Evolutionary conservation across 345 rosid genomes (phyloP).

Genomic region (Geranium brycei): DNA sequence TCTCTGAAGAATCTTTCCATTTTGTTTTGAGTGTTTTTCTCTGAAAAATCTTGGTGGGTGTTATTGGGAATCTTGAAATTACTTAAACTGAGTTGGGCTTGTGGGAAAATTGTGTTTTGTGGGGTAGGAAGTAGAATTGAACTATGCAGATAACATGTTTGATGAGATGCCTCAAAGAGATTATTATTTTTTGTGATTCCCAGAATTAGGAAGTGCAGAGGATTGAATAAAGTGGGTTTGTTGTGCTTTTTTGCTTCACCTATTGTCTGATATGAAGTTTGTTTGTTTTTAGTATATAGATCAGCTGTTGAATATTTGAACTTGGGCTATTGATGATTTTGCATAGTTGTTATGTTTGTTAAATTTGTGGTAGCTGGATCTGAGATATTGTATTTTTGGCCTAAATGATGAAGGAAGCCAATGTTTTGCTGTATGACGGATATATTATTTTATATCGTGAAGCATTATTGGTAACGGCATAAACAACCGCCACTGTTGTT

Average conservation of each 20-base stretch:
- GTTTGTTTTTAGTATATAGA: too few species aligned
- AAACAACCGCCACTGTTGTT: too few species aligned
- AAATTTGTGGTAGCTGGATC: neutral
- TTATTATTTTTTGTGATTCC: neutral
- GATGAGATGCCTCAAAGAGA: neutral
- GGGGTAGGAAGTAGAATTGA: neutral
- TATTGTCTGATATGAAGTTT: too few species aligned
- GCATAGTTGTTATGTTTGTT: neutral
- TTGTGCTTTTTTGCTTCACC: too few species aligned
- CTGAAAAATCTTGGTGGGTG: neutral
- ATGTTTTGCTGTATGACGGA: too few species aligned
- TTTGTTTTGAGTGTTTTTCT: neutral
- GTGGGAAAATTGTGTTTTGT: neutral
- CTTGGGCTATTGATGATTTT: neutral
- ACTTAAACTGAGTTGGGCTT: constrained; percentile 1
- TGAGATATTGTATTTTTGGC: too few species aligned
- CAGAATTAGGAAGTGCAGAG: neutral
- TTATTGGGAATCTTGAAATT: neutral
- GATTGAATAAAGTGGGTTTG: too few species aligned
- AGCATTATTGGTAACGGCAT: too few species aligned
- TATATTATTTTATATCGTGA: too few species aligned
- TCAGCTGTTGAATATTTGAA: neutral
- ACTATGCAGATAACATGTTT: neutral
- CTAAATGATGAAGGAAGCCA: too few species aligned
- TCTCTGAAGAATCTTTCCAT: neutral